Evolutionary conservation across 1,284 basidiomycete genomes (phyloP), one percentile per base, ranked within the genome.

Genomic region (Ustilago curta): DNA sequence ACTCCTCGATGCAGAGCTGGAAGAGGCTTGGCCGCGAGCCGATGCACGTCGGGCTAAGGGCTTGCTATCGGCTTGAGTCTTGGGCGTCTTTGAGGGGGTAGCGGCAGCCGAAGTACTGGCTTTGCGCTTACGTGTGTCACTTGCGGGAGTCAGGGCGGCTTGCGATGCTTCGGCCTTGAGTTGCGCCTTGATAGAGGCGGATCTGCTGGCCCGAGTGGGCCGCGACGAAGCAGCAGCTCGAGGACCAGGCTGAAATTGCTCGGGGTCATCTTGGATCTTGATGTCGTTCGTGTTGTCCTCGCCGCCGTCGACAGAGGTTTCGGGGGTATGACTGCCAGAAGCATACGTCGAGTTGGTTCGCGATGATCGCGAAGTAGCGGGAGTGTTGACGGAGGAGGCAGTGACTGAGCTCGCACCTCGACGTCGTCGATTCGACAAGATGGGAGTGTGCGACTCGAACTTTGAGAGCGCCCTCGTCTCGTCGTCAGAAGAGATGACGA

Each of bases 261-360:
- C 44, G 1, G 19, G 5, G 0, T 32, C 48, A 23, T 53, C 8
- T n/a, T 25, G 18, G 23, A 18, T 19, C 43, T 71, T 62, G 40
- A 40, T 16, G 25, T 59, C 63, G 42, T 63, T 56, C 21, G 49
- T 37, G 45, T 47, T 44, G 58, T 59, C 73, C 12, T 51, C 59
- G 32, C 50, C 74, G 23, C 61, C 70, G 16, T 69, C 70, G 12
- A 73, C 59, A 11, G 74, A 76, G 16, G 74, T 76, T 23, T 63
- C 74, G 27, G 74, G 74, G 21, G 74, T 76, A 59, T 70, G 66
- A 39, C 70, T 72, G 47, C 74, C 74, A 21, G 74, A 76, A 19
- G 66, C 53, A 60, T 52, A 53, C 12, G 59, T 54, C 1, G 70
- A 76, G 59, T 48, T 65, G 43, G 60, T 65, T 29, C 69, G 64